These are phyloP conservation scores for Pyrenula aspistea DNA, from an alignment of 495 filamentous ascomycete species.

Conservation along the genomic window DNA sequence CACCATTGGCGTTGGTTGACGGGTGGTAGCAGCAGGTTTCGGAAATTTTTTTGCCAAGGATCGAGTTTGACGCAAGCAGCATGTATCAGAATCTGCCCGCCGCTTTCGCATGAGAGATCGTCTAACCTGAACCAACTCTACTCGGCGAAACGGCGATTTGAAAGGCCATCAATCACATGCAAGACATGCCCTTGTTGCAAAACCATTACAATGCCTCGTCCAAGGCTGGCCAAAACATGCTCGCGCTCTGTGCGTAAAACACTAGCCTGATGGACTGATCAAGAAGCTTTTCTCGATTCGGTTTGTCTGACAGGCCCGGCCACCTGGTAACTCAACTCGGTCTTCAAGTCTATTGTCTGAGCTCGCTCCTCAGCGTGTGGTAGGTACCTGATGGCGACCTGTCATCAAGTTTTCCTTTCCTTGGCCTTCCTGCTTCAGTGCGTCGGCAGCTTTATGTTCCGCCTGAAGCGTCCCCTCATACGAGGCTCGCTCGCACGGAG, in stretches of 20 bases:
- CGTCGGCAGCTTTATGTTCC: background rate
- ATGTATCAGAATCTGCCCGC: background rate
- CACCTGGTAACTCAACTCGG: background rate
- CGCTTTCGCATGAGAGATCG: background rate
- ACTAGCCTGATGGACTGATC: background rate
- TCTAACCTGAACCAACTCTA: too few species aligned
- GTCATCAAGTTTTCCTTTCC: background rate
- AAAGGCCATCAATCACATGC: background rate
- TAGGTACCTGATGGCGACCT: background rate
- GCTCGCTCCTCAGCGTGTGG: background rate
- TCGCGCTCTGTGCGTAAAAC: background rate
- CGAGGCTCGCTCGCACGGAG: background rate
- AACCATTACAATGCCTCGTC: background rate
- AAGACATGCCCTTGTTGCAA: too few species aligned
- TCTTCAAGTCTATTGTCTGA: background rate
- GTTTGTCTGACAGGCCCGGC: background rate
- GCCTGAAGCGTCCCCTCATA: background rate
- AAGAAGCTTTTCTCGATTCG: background rate
- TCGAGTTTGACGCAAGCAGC: background rate
- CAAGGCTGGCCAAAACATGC: background rate
- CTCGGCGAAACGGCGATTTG: background rate
- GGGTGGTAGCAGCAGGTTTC: background rate
- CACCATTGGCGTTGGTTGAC: too few species aligned
- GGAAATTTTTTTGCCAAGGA: background rate
- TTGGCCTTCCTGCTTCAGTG: background rate